These are phyloP conservation scores for Neostapfia colusana DNA, from an alignment of 176 grass and related monocot species.

Conservation along the genomic window DNA sequence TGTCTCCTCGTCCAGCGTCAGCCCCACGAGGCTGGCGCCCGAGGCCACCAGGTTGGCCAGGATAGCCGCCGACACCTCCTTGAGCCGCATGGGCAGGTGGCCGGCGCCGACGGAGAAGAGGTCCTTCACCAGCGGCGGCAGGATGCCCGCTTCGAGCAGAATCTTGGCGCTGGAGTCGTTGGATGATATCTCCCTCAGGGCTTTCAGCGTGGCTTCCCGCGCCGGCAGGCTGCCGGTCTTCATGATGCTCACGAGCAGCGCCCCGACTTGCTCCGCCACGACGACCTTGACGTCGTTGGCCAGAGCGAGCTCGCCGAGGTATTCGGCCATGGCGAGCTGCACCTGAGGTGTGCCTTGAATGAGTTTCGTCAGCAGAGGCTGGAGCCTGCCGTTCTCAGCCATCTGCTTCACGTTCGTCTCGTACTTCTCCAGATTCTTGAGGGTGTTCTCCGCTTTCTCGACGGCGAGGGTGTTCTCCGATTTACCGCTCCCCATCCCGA, in stretches of 20 bases:
- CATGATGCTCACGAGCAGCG: conserved; percentile 61
- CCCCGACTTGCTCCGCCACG: conserved; percentile 63
- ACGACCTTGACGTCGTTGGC: conserved; percentile 65
- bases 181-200: conserved; percentile 73
- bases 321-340: conserved; percentile 73
- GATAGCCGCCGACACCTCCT: conserved; percentile 73
- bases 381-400: conserved; percentile 78
- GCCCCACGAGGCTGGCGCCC: not conserved
- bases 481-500: conserved; percentile 74
- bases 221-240: conserved; percentile 49
- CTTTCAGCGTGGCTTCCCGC: conserved; percentile 66
- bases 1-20: conserved; percentile 40
- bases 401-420: conserved; percentile 78
- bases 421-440: conserved; percentile 63
- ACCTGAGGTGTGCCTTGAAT: conserved; percentile 47
- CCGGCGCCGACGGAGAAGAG: conserved; percentile 58
- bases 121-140: conserved; percentile 68
- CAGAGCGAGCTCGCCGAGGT: conserved; percentile 64
- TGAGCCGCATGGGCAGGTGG: conserved; percentile 70
- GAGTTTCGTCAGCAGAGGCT: conserved; percentile 66
- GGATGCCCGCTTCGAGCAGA: conserved; percentile 63
- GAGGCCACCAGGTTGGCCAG: conserved; percentile 69
- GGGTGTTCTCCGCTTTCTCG: conserved; percentile 71
- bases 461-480: conserved; percentile 58
- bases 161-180: conserved; percentile 62